phyloP scores from a whole-genome alignment of 2,329 filamentous ascomycete species.

The Apiospora phragmitis region DNA sequence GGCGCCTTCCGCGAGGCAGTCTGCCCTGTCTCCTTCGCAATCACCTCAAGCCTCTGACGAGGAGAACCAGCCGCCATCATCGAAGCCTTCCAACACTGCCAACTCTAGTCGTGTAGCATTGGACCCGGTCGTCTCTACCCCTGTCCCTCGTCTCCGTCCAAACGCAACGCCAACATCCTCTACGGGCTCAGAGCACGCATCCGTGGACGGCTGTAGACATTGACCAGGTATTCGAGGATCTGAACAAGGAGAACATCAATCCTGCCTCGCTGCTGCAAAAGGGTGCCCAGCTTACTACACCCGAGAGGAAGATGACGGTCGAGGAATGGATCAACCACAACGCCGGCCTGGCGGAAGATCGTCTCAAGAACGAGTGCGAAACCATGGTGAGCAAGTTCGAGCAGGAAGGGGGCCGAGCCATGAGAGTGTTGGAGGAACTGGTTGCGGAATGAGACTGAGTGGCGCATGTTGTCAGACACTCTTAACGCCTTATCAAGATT shows the following conservation, averaged over 20 bases:
- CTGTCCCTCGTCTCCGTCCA: conserved; percentile 61
- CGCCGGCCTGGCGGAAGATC: conserved; percentile 76
- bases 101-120: conserved; percentile 48
- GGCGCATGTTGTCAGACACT: neutral
- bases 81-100: conserved; percentile 54
- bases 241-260: conserved; percentile 54
- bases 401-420: conserved; percentile 74
- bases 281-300: conserved; percentile 63
- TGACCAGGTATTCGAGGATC: conserved; percentile 64
- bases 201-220: conserved; percentile 77
- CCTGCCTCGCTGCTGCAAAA: conserved; percentile 45
- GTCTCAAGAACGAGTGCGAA: conserved; percentile 80
- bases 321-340: conserved; percentile 90
- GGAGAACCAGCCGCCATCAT: conserved; percentile 76
- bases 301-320: conserved; percentile 87
- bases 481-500: neutral
- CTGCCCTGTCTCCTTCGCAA: conserved; percentile 61
- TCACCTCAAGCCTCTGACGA: conserved; percentile 78
- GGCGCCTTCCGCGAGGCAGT: conserved; percentile 51
- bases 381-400: conserved; percentile 81
- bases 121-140: conserved; percentile 46
- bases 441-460: conserved; percentile 44
- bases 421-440: conserved; percentile 75
- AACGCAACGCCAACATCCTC: conserved; percentile 57
- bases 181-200: conserved; percentile 54